phyloP scores from a whole-genome alignment of 2,329 filamentous ascomycete genomes.

The Dendrostoma leiphaemia region DNA sequence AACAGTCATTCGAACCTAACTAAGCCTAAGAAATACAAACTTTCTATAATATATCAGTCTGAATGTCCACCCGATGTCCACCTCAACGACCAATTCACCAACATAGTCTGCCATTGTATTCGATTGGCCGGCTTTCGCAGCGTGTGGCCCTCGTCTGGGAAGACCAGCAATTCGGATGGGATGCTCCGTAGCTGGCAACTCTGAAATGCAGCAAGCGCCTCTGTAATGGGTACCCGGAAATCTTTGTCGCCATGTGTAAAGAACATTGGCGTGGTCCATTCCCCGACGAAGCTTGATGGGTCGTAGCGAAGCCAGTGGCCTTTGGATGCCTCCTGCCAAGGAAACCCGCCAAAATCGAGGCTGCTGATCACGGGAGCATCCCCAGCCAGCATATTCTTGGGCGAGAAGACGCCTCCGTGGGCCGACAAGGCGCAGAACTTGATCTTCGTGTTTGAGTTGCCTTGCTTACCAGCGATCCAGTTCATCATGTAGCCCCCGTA shows the following conservation, averaged over 20 bases:
- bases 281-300: neutral
- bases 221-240: neutral
- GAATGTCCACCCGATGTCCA: too few relatives aligned
- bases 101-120: neutral
- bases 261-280: neutral
- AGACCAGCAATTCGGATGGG: neutral
- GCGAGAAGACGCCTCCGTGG: neutral
- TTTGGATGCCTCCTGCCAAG: neutral
- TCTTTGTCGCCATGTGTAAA: neutral
- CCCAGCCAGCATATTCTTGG: neutral
- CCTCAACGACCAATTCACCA: neutral
- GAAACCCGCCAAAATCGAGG: neutral
- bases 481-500: neutral
- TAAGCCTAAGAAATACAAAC: too few relatives aligned
- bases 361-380: neutral
- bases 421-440: neutral
- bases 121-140: neutral
- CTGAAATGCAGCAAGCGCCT: neutral
- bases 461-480: neutral
- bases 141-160: neutral
- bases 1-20: too few relatives aligned
- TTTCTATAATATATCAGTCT: too few relatives aligned
- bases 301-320: neutral
- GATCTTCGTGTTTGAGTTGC: neutral
- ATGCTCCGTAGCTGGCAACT: neutral